Base-by-base conservation (phyloP, 495 filamentous ascomycete genomes). In the Terfezia boudieri region DNA sequence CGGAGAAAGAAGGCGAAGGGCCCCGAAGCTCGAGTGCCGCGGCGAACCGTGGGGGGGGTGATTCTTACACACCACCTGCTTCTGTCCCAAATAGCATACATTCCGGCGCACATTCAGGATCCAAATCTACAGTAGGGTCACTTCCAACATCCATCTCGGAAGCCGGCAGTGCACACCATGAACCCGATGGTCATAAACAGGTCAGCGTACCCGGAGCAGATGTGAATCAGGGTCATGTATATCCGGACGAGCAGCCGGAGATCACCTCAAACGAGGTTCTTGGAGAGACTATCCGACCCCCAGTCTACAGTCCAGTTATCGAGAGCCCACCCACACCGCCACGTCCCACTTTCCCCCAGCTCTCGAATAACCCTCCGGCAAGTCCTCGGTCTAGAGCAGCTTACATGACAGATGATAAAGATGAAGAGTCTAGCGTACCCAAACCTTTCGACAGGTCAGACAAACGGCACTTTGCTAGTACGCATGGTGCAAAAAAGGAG, bases 361-460 rank as follows among this genome's bases (percentile, higher is more conserved):
- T 71, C 49, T 64, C 57, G 12, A 71, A 69, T 36, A 66, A 68
- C 38, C 56, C 64, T 7, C 66, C 68, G 20, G 58, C 58, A 36
- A 60, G 64, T 36, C 64, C 68, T 5, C 60, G 60, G 32, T 55
- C 62, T 49, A 57, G 56, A 35, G 53, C 63, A 49, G 58, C 59
- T 23, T 58, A 59, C 23, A 60, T 63, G 32, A 74, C 78, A 52
- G 74, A 73, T 53, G 75, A 76, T 52, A 78, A 79, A 54, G 79
- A 80, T 36, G 80, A 86, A 54, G 78, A 83, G 59, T 74, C 74
- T 17, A 71, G 73, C 16, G 70, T 79, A 35, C 77, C 81, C 5
- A 14, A 70, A 52, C 80, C 79, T 36, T 84, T 84, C 57, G 70
- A 76, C 49, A 70, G 81, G 23, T 66, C 62, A 22, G 56, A 79